Conservation (phyloP, 1,284 basidiomycete species). For the Crucibulum parvulum region DNA sequence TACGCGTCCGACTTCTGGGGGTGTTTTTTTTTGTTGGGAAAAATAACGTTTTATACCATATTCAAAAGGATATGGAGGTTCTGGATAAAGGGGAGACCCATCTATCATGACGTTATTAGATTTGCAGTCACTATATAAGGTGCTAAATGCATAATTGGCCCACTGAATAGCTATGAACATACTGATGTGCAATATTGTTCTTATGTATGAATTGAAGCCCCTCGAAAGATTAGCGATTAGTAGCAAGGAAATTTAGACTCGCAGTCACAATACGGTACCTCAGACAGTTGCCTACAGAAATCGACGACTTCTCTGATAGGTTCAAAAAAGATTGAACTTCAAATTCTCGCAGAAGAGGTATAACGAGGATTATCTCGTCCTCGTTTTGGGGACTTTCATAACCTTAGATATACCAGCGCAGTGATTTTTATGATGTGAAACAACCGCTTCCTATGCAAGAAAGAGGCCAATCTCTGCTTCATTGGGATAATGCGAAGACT, state of each 20-base stretch:
- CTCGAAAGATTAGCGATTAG: constrained; percentile 20
- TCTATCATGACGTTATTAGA: constrained; percentile 45
- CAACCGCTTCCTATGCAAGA: constrained; percentile 19
- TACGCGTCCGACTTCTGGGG: constrained; percentile 27
- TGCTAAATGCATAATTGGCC: neutral
- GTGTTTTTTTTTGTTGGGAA: constrained; percentile 14
- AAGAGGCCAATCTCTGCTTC: constrained; percentile 6
- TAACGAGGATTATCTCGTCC: constrained; percentile 29
- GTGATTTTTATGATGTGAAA: constrained; percentile 38
- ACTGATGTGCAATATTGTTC: constrained; percentile 47
- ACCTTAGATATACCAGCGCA: constrained; percentile 38
- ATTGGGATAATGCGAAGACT: neutral
- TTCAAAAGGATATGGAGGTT: neutral
- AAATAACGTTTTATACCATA: neutral
- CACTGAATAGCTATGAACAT: neutral
- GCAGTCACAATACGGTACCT: constrained; percentile 19
- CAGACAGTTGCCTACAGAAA: constrained; percentile 34
- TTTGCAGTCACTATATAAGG: constrained; percentile 44
- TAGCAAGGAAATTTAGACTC: neutral
- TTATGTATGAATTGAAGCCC: constrained; percentile 47
- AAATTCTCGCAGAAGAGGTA: constrained; percentile 32
- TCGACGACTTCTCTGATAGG: constrained; percentile 38
- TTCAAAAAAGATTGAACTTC: constrained; percentile 21
- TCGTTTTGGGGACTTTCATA: constrained; percentile 25
- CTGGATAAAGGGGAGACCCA: constrained; percentile 2